Conservation (phyloP, 2,329 filamentous ascomycete genomes). For the Setomelanomma holmii region DNA sequence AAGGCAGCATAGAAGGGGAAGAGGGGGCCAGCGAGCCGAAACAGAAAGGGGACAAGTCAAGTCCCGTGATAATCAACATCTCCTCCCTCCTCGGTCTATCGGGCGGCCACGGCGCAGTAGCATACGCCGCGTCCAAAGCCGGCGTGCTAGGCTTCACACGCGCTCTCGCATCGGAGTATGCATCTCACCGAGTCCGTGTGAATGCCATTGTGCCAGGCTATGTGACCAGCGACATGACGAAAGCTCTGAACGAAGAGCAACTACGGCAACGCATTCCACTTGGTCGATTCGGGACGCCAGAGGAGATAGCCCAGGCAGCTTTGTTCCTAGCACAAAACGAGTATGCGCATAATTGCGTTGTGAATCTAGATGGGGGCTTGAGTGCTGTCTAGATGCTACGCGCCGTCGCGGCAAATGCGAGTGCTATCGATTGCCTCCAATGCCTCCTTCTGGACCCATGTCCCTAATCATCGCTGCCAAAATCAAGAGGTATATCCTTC, state of each 20-base stretch:
- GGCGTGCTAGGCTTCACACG: conserved; percentile 76
- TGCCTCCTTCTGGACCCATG: background rate
- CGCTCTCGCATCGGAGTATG: conserved; percentile 69
- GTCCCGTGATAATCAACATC: conserved; percentile 76
- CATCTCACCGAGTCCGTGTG: conserved; percentile 69
- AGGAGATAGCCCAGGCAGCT: conserved; percentile 83
- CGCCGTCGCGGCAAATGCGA: no score
- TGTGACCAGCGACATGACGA: conserved; percentile 81
- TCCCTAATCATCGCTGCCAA: background rate
- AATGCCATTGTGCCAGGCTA: conserved; percentile 87
- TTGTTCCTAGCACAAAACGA: conserved; percentile 77
- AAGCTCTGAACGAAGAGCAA: conserved; percentile 47
- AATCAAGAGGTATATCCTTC: conserved; percentile 9
- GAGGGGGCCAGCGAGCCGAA: no score
- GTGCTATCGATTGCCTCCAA: background rate
- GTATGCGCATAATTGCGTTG: conserved; percentile 85
- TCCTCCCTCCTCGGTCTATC: conserved; percentile 76
- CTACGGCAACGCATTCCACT: conserved; percentile 66
- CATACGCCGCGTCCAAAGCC: conserved; percentile 82
- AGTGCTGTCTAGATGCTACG: conserved; percentile 60
- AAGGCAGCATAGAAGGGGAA: no score
- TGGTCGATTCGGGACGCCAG: conserved; percentile 69
- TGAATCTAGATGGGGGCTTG: conserved; percentile 86
- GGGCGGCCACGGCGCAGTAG: conserved; percentile 72
- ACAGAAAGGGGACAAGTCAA: conserved; percentile 1